These are phyloP conservation scores for Cladophialophora chaetospira DNA, from an alignment of 2,329 filamentous ascomycete species.

Conservation along the genomic window DNA sequence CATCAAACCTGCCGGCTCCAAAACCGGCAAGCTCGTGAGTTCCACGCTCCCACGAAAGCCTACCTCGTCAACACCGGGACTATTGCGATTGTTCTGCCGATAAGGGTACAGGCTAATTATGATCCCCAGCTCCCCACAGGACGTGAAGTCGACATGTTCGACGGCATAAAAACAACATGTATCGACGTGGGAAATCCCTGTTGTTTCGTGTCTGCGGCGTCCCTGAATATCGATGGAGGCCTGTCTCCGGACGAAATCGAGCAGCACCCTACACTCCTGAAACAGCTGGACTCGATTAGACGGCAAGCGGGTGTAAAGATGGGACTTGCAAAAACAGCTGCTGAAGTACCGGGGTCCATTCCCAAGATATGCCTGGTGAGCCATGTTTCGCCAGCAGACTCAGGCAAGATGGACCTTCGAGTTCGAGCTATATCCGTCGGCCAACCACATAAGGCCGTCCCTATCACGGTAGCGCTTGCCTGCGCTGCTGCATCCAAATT, in stretches of 20 bases:
- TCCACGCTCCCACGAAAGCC: no score
- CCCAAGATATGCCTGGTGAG: conserved; percentile 66
- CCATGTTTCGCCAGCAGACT: conserved; percentile 55
- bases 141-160: conserved; percentile 54
- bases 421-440: conserved; percentile 58
- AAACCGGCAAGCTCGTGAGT: no score
- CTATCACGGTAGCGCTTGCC: conserved; percentile 56
- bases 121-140: conserved; percentile 66
- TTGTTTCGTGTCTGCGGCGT: conserved; percentile 62
- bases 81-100: no score
- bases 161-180: conserved; percentile 51
- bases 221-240: conserved; percentile 52
- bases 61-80: no score
- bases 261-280: conserved; percentile 46
- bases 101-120: conserved; percentile 63
- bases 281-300: conserved; percentile 59
- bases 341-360: conserved; percentile 36
- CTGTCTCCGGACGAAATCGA: conserved; percentile 57
- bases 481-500: conserved; percentile 2
- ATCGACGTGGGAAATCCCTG: conserved; percentile 67
- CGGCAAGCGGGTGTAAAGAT: conserved; percentile 60
- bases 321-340: conserved; percentile 55
- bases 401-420: conserved; percentile 38
- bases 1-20: conserved; percentile 62
- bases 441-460: conserved; percentile 59